Percentiles rank a stretch among this genome's conserved stretches.
These are phyloP conservation scores for Neopestalotiopsis rosae DNA, from an alignment of 2,329 filamentous ascomycete species.

Conservation along the genomic window DNA sequence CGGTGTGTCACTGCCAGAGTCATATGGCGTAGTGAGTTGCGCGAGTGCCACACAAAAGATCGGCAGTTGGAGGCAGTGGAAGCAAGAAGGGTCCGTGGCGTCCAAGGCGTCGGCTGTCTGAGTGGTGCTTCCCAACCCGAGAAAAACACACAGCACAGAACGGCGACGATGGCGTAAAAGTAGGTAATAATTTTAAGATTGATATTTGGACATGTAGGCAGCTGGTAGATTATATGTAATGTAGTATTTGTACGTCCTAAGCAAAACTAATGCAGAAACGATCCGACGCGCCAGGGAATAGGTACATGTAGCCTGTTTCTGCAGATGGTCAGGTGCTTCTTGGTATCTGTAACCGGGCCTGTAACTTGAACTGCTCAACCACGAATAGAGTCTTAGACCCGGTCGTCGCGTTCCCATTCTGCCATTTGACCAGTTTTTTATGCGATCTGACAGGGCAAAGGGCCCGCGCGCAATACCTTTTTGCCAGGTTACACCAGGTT, in stretches of 20 bases:
- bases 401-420: constrained; percentile 2
- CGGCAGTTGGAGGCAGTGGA: background rate
- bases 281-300: background rate
- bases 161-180: background rate
- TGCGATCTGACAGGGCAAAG: constrained; percentile 16
- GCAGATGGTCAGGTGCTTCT: background rate
- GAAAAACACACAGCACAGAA: too few relatives aligned
- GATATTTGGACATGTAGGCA: background rate
- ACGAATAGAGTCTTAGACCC: background rate
- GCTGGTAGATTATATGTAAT: background rate
- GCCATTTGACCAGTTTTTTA: constrained; percentile 13
- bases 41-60: background rate
- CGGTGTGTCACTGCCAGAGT: too few relatives aligned
- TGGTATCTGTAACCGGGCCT: background rate
- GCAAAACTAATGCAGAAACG: background rate
- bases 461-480: background rate
- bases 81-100: background rate
- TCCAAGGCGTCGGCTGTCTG: background rate
- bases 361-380: background rate
- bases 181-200: background rate
- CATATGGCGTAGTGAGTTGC: too few relatives aligned
- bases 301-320: background rate
- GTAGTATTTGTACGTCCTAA: background rate
- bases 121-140: background rate
- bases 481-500: constrained; percentile 3